Conservation (phyloP, 2,329 filamentous ascomycete species). For the Blumeria graminis region DNA sequence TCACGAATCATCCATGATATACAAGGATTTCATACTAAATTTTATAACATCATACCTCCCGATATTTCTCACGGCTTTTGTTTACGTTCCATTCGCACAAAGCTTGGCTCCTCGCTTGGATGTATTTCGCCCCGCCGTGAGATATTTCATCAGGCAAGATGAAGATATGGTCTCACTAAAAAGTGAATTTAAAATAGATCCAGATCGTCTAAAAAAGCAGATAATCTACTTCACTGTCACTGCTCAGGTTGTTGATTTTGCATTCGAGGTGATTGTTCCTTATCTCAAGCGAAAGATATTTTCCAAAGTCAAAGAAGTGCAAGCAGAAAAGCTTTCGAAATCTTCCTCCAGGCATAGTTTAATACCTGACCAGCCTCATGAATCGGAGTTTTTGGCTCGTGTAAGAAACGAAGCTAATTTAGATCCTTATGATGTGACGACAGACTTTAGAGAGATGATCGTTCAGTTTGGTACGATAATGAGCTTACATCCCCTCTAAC, state of each 20-base stretch:
- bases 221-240: conserved; percentile 94
- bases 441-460: conserved; percentile 83
- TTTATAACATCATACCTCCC: conserved; percentile 91
- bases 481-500: neutral
- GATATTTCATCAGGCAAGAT: conserved; percentile 50
- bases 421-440: conserved; percentile 67
- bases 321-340: conserved; percentile 33
- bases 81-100: conserved; percentile 80
- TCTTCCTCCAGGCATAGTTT: conserved; percentile 20
- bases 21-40: conserved; percentile 88
- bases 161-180: conserved; percentile 36
- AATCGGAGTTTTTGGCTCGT: conserved; percentile 54
- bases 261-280: conserved; percentile 63
- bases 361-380: conserved; percentile 45
- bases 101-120: conserved; percentile 68
- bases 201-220: conserved; percentile 61
- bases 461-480: conserved; percentile 40
- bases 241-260: conserved; percentile 71
- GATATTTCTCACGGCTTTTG: conserved; percentile 76
- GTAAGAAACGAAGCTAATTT: conserved; percentile 68
- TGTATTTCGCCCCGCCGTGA: conserved; percentile 51
- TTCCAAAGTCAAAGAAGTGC: conserved; percentile 55
- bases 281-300: conserved; percentile 59
- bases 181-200: conserved; percentile 55
- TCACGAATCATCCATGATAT: conserved; percentile 61